These are phyloP conservation scores for Polyporus tsugae DNA, from an alignment of 1,284 basidiomycete genomes.

Conservation along the genomic window DNA sequence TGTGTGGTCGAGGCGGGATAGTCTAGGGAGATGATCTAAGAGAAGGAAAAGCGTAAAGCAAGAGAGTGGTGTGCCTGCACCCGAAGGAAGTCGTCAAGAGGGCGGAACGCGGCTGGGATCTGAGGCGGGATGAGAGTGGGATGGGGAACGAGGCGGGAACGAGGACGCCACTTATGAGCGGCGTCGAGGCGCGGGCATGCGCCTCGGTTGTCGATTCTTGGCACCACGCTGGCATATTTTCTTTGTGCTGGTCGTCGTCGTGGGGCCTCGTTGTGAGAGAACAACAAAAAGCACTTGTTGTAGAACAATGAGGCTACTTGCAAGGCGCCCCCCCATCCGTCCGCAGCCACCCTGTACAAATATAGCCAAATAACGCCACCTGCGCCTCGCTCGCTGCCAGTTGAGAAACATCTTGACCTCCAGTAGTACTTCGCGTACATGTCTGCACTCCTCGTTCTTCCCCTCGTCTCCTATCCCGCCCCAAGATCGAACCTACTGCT, in stretches of 20 bases:
- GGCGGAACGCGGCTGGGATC: slow-evolving; percentile 12
- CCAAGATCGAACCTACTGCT: no score
- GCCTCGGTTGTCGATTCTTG: not conserved
- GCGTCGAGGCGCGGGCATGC: slow-evolving; percentile 15
- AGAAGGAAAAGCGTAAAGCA: slow-evolving; percentile 24
- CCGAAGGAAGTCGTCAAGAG: slow-evolving; percentile 20
- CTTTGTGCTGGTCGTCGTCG: slow-evolving; percentile 20
- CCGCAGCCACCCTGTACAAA: slow-evolving; percentile 12
- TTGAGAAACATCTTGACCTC: no score
- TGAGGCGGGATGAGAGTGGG: slow-evolving; percentile 11
- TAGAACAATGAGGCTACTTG: slow-evolving; percentile 9
- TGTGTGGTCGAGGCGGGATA: not conserved
- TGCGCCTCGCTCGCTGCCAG: not conserved
- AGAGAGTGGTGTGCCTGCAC: slow-evolving; percentile 27
- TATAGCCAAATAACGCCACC: not conserved
- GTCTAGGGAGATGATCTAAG: slow-evolving; percentile 8
- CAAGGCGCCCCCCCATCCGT: slow-evolving; percentile 7
- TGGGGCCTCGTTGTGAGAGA: slow-evolving; percentile 8
- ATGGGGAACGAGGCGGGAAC: slow-evolving; percentile 21
- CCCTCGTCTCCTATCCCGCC: no score
- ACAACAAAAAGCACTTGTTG: slow-evolving; percentile 8
- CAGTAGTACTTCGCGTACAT: no score
- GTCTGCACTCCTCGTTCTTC: no score
- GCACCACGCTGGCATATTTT: slow-evolving; percentile 13
- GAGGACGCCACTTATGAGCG: slow-evolving; percentile 20